A percentile compares a stretch with the other conserved stretches of the same genome.
Conservation (phyloP, 139 green algal species). For the Raphidocelis subcapitata region DNA sequence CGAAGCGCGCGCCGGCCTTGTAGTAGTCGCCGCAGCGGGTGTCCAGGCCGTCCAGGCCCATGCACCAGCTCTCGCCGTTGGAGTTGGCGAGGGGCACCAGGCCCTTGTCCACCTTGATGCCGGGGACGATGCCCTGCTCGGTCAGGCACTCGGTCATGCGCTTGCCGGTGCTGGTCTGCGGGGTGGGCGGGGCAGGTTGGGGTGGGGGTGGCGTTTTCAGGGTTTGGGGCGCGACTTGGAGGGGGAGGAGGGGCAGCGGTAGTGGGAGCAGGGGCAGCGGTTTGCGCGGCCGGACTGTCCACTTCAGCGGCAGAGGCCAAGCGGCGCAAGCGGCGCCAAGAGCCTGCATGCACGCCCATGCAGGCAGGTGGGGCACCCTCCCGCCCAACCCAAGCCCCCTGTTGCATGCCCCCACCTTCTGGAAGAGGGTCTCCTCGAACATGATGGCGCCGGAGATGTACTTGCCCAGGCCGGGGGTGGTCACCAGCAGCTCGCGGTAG, state of each 20-base stretch:
- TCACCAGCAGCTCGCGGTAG: conserved; percentile 96
- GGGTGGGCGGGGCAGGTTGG: too few species aligned
- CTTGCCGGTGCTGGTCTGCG: conserved; percentile 65
- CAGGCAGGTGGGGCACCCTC: too few species aligned
- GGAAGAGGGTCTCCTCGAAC: conserved; percentile 99
- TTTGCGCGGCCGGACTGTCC: too few species aligned
- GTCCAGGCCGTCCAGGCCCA: conserved; percentile 94
- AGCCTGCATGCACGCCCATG: too few species aligned
- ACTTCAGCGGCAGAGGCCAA: too few species aligned
- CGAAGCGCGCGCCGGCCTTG: conserved; percentile 96
- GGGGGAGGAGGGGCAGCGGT: too few species aligned
- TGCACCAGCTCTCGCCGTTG: conserved; percentile 91
- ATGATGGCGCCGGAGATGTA: conserved; percentile 93
- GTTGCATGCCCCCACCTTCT: conserved; percentile 44
- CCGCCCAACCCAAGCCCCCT: too few species aligned
- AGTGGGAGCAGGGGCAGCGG: too few species aligned
- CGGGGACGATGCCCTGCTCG: conserved; percentile 79
- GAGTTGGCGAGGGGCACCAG: conserved; percentile 90
- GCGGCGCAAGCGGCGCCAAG: too few species aligned
- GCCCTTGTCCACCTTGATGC: conserved; percentile 97
- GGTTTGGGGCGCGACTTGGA: too few species aligned
- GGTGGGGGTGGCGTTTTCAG: too few species aligned
- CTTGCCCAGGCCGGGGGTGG: conserved; percentile 87
- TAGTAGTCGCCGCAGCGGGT: conserved; percentile 95
- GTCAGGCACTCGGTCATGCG: conserved; percentile 88